phyloP scores from a whole-genome alignment of 441 rosid genomes.

The Corymbia citriodora region DNA sequence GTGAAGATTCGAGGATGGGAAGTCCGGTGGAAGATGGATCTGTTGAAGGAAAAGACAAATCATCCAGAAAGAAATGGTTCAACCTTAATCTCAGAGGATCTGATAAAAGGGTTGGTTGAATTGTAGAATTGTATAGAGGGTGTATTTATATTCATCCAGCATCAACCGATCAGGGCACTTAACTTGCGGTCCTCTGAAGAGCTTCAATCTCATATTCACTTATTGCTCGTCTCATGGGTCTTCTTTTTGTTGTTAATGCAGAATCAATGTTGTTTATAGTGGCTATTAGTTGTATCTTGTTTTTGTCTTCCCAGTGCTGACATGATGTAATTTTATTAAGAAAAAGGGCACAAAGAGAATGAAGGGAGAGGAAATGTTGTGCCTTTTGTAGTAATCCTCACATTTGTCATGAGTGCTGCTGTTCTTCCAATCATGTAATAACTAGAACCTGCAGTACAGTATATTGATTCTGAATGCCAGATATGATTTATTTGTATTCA shows the following conservation, averaged over 20 bases:
- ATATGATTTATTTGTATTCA: neutral
- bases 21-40: slow-evolving; percentile 67
- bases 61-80: slow-evolving; percentile 93
- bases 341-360: neutral
- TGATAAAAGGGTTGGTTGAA: slow-evolving; percentile 59
- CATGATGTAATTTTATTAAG: neutral
- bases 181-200: neutral
- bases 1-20: slow-evolving; percentile 57
- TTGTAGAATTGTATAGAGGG: neutral
- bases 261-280: neutral
- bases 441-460: neutral
- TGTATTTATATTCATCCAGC: neutral
- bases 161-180: neutral
- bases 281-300: neutral
- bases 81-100: slow-evolving; percentile 81
- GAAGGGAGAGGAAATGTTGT: neutral
- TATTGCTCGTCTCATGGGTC: neutral
- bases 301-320: neutral
- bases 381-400: neutral
- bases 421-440: neutral
- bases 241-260: neutral
- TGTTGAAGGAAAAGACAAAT: slow-evolving; percentile 76
- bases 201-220: neutral
- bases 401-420: neutral
- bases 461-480: neutral